Percentiles rank a stretch among this genome's conserved stretches.
Evolutionary conservation across 805 yeast species (phyloP).

Genomic region (Candida oleophila): DNA sequence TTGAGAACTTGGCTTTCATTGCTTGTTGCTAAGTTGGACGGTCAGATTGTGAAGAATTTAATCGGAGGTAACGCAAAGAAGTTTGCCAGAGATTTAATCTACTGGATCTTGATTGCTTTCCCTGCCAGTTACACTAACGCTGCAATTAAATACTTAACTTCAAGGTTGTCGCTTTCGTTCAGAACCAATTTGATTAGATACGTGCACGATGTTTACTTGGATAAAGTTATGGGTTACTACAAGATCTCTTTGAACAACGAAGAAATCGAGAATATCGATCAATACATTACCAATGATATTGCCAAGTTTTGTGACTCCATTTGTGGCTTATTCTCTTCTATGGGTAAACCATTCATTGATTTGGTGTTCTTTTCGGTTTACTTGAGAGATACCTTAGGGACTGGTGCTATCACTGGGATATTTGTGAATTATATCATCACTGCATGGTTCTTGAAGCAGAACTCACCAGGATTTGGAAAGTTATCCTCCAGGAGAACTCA

Average conservation of each 20-base stretch:
- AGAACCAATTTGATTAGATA: conserved; percentile 82
- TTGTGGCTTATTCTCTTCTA: conserved; percentile 78
- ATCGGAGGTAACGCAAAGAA: conserved; percentile 77
- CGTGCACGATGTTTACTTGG: conserved; percentile 86
- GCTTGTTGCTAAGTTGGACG: conserved; percentile 85
- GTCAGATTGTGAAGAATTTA: conserved; percentile 85
- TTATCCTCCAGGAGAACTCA: conserved; percentile 70
- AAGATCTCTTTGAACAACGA: conserved; percentile 64
- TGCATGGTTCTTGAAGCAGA: conserved; percentile 66
- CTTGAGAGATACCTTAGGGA: conserved; percentile 80
- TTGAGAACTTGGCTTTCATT: conserved; percentile 86
- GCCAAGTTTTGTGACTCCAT: conserved; percentile 77
- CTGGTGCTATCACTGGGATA: conserved; percentile 80
- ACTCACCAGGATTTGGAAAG: conserved; percentile 84
- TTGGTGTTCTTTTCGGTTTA: conserved; percentile 80
- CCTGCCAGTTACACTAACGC: conserved; percentile 94
- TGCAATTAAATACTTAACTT: conserved; percentile 78
- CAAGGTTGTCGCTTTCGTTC: conserved; percentile 75
- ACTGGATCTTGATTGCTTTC: conserved; percentile 87
- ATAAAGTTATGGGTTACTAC: conserved; percentile 77
- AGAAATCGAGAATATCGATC: conserved; percentile 67
- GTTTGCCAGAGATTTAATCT: conserved; percentile 72
- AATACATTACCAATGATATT: conserved; percentile 83
- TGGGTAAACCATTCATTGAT: conserved; percentile 91
- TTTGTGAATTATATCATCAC: conserved; percentile 78